Conservation (phyloP, 768 basidiomycete species). For the Galerina marginata region DNA sequence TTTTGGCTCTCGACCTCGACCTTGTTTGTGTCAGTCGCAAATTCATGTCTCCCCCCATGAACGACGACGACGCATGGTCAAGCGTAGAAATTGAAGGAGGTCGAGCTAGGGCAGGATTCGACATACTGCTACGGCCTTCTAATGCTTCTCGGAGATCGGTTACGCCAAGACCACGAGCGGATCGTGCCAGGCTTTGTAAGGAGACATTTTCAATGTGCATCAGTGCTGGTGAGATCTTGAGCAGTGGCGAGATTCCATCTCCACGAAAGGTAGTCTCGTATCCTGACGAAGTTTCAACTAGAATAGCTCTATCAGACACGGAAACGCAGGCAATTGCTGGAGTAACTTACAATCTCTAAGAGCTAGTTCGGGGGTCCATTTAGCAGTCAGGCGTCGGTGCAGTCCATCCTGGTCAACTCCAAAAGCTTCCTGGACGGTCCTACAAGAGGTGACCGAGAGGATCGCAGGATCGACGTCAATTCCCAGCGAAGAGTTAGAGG, state of each 20-base stretch:
- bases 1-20: slow-evolving; percentile 57
- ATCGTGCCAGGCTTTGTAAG: slow-evolving; percentile 80
- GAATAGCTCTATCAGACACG: not conserved
- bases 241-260: slow-evolving; percentile 74
- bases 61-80: slow-evolving; percentile 67
- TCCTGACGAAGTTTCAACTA: slow-evolving; percentile 28
- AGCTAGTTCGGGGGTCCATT: slow-evolving; percentile 80
- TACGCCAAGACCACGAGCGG: slow-evolving; percentile 83
- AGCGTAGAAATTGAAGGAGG: slow-evolving; percentile 80
- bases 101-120: slow-evolving; percentile 72
- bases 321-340: not conserved
- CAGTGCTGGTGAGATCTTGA: slow-evolving; percentile 82
- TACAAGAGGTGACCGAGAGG: slow-evolving; percentile 56
- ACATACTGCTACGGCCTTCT: slow-evolving; percentile 84
- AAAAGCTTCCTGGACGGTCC: slow-evolving; percentile 64
- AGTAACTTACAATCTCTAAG: slow-evolving; percentile 71
- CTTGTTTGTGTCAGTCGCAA: slow-evolving; percentile 55
- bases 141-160: slow-evolving; percentile 88
- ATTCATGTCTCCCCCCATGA: slow-evolving; percentile 39
- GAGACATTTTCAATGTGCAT: slow-evolving; percentile 94
- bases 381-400: slow-evolving; percentile 53
- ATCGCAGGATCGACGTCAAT: slow-evolving; percentile 44
- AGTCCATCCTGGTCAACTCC: slow-evolving; percentile 65
- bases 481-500: slow-evolving; percentile 13
- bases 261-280: slow-evolving; percentile 63